Evolutionary conservation across 2,329 filamentous ascomycete genomes (phyloP).

Genomic region (Cordyceps cateniannulata): DNA sequence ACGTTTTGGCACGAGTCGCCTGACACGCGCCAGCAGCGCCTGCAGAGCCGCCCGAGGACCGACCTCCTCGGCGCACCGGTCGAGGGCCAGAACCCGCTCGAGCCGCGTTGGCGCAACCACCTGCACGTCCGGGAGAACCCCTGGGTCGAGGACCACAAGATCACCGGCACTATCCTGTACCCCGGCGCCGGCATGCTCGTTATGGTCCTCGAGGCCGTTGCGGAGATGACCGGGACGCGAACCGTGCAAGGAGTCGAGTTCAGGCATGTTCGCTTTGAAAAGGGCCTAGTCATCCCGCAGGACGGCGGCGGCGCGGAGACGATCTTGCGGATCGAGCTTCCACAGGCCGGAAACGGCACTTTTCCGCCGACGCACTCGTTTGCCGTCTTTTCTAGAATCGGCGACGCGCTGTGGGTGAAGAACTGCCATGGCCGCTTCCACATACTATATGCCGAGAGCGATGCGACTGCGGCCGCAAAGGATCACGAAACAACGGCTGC

Average conservation of each 20-base stretch:
- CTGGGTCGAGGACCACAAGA: conserved; percentile 35
- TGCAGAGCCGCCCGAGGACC: not conserved
- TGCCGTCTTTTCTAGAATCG: not conserved
- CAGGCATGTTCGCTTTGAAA: not conserved
- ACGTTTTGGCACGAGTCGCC: not conserved
- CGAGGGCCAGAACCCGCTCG: not conserved
- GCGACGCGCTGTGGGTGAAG: not conserved
- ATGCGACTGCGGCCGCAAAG: no score
- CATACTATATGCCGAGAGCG: not conserved
- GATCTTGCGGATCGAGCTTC: not conserved
- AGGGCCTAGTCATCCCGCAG: not conserved
- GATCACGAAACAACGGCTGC: not conserved
- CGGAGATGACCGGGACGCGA: not conserved
- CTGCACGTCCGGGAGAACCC: conserved; percentile 19
- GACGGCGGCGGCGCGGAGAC: not conserved
- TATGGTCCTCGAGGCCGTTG: conserved; percentile 26
- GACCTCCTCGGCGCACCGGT: not conserved
- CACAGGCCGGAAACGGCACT: not conserved
- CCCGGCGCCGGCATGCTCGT: conserved; percentile 30
- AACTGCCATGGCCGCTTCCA: not conserved
- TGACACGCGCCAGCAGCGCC: not conserved
- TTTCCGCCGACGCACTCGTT: not conserved
- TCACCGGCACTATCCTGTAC: conserved; percentile 29
- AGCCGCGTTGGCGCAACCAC: conserved; percentile 23
- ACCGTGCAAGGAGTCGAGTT: not conserved